phyloP scores from a whole-genome alignment of 257 asterid species.

The Petrea volubilis region DNA sequence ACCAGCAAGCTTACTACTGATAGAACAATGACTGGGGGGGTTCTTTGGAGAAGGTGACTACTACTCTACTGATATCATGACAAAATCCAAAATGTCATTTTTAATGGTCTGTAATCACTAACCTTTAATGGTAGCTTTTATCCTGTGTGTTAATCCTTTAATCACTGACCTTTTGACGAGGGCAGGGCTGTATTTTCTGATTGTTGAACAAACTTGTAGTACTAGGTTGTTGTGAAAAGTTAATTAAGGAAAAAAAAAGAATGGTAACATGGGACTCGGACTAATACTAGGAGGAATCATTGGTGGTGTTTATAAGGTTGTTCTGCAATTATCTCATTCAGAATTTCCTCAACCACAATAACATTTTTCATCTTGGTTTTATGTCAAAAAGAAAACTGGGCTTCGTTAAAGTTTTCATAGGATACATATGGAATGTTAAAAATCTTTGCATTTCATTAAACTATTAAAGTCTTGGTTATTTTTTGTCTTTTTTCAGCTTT shows the following conservation, averaged over 20 bases:
- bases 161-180: slow-evolving; percentile 68
- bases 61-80: slow-evolving; percentile 64
- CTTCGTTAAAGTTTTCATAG: neutral
- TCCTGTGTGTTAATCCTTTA: slow-evolving; percentile 84
- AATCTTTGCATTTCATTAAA: neutral
- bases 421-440: neutral
- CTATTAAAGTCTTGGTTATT: no score
- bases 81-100: slow-evolving; percentile 53
- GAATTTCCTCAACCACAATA: neutral
- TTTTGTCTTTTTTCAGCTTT: no score
- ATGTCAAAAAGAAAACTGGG: neutral
- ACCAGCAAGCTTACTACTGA: slow-evolving; percentile 98
- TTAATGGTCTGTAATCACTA: slow-evolving; percentile 90
- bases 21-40: slow-evolving; percentile 44
- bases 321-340: neutral
- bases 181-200: slow-evolving; percentile 86
- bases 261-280: slow-evolving; percentile 12
- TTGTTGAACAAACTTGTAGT: slow-evolving; percentile 61
- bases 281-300: slow-evolving; percentile 23
- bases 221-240: slow-evolving; percentile 83
- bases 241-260: slow-evolving; percentile 24
- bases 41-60: slow-evolving; percentile 48
- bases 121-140: slow-evolving; percentile 79
- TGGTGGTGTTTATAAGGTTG: neutral
- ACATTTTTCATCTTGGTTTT: slow-evolving; percentile 7